Percentiles rank a stretch among this genome's conserved stretches.
phyloP scores from a whole-genome alignment of 768 basidiomycete genomes.

The Guyanaporus albipodus region DNA sequence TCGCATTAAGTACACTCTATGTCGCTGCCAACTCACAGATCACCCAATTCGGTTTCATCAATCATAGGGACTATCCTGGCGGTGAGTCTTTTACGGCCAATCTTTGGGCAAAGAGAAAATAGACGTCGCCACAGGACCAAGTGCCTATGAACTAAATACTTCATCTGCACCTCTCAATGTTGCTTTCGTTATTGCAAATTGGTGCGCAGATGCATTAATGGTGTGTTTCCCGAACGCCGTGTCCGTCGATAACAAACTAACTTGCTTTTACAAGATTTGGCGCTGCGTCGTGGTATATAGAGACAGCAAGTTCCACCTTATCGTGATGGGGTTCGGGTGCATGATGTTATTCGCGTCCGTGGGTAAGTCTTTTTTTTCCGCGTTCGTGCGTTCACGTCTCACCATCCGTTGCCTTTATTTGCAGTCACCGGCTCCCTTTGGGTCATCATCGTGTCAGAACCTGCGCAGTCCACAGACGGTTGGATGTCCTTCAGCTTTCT shows the following conservation, averaged over 20 bases:
- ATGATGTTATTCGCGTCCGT: constrained; percentile 25
- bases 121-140: constrained; percentile 17
- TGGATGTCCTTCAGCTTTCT: constrained; percentile 34
- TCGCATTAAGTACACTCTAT: constrained; percentile 28
- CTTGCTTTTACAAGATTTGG: constrained; percentile 24
- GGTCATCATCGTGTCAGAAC: constrained; percentile 26
- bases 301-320: constrained; percentile 20
- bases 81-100: constrained; percentile 12
- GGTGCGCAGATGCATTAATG: constrained; percentile 31
- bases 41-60: constrained; percentile 30
- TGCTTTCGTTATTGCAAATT: constrained; percentile 30
- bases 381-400: background rate
- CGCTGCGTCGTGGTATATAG: constrained; percentile 31
- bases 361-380: constrained; percentile 11
- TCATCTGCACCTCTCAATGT: constrained; percentile 26
- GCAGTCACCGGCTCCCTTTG: constrained; percentile 29
- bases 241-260: background rate
- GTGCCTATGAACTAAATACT: constrained; percentile 21
- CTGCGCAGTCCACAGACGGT: constrained; percentile 11
- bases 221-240: constrained; percentile 8
- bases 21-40: constrained; percentile 20
- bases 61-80: constrained; percentile 31
- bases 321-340: constrained; percentile 15
- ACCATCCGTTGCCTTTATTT: background rate
- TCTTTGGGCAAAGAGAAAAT: background rate